Evolutionary conservation across 805 yeast genomes (phyloP), one percentile per base, ranked within the genome.

Genomic region (Kodamaea kaohsiungensis): DNA sequence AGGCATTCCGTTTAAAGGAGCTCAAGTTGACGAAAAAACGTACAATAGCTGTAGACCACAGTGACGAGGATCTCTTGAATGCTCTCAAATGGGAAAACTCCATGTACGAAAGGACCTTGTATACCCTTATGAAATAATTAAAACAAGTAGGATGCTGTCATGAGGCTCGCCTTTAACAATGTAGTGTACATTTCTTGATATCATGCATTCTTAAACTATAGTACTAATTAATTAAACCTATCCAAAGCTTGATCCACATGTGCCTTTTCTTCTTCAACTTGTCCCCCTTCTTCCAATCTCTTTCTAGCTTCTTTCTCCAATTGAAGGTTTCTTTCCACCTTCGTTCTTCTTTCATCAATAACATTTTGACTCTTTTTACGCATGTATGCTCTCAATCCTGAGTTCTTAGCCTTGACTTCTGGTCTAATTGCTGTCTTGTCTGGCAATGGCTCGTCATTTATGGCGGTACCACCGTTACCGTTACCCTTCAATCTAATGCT

Each of bases 301-400:
- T 80, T 76, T 73, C 95, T 84, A 22, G 83, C 72, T 52, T 81
- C 81, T 71, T 91, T 89, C 71, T 93, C 98, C 61, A 78, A 80
- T 66, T 81, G 81, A 66, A 90, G 76, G 60, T 89, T 89, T 53
- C 80, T 81, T 66, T 92, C 92, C 10, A 89, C 78, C 59, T 96
- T 84, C 67, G 87, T 65, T 62, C 86, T 87, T 64, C 97, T 85
- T 69, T 91, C 90, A 68, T 91, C 96, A 57, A 92, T 83, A 46
- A 91, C 92, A 65, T 91, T 91, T 67, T 82, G 85, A 53, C 86
- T 85, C 79, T 87, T 88, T 81, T 89, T 92, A 68, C 96, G 85
- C 71, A 89, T 73, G 67, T 86, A 85, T 52, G 86, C 82, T 67
- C 97, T 86, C 56, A 93, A 73, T 1, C 91, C 86, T 7, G 98